A percentile compares a stretch with the other conserved stretches of the same genome.
phyloP scores from a whole-genome alignment of 148 eudicot genomes.

The Chenopodium quinoa region DNA sequence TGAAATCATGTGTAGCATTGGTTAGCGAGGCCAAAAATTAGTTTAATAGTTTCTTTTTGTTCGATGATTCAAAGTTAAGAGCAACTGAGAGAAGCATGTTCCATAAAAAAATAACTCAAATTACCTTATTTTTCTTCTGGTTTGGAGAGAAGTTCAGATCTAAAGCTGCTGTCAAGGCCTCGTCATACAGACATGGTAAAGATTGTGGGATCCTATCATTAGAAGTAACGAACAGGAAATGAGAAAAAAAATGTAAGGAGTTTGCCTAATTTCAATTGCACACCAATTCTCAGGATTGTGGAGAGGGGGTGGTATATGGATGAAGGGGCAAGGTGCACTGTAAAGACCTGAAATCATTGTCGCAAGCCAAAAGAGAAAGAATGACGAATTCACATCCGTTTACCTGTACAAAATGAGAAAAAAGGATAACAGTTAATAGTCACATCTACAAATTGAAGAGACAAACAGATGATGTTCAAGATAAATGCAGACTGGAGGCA shows the following conservation, averaged over 20 bases:
- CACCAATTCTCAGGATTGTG: background rate
- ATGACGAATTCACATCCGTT: slow-evolving; percentile 86
- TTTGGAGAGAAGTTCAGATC: slow-evolving; percentile 40
- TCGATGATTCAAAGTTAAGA: background rate
- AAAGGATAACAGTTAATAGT: background rate
- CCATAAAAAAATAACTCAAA: slow-evolving; percentile 9
- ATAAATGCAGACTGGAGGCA: slow-evolving; percentile 6
- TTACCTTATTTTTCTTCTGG: slow-evolving; percentile 60
- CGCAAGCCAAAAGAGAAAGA: slow-evolving; percentile 69
- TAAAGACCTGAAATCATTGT: slow-evolving; percentile 73
- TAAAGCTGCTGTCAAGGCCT: slow-evolving; percentile 73
- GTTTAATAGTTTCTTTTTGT: background rate
- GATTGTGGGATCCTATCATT: slow-evolving; percentile 64
- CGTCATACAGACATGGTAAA: slow-evolving; percentile 76
- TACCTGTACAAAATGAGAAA: slow-evolving; percentile 42
- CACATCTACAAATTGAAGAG: slow-evolving; percentile 5
- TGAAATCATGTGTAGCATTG: background rate
- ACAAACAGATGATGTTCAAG: background rate
- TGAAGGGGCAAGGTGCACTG: slow-evolving; percentile 16
- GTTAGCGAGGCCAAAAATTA: background rate
- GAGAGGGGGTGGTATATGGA: slow-evolving; percentile 16
- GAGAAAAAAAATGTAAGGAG: background rate
- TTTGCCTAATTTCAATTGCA: slow-evolving; percentile 1
- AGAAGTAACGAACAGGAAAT: background rate
- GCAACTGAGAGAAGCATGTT: background rate